These are phyloP conservation scores for Coniferiporia weirii DNA, from an alignment of 1,284 basidiomycete genomes.

Conservation along the genomic window DNA sequence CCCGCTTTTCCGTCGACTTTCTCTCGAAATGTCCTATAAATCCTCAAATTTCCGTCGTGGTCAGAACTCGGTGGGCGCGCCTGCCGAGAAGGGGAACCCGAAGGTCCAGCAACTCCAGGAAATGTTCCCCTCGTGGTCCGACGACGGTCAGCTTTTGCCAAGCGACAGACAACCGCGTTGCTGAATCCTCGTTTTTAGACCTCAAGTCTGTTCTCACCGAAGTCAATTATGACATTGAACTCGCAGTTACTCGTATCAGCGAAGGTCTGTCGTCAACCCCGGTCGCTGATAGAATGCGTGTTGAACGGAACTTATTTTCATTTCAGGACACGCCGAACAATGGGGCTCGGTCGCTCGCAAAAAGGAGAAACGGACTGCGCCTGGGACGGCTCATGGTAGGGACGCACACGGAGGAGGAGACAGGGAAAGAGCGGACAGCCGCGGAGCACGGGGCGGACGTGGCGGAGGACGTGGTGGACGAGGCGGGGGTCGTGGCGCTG, in stretches of 20 bases:
- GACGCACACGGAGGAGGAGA: slow-evolving; percentile 22
- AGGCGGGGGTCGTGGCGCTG: slow-evolving; percentile 46
- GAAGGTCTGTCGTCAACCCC: slow-evolving; percentile 53
- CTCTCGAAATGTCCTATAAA: slow-evolving; percentile 16
- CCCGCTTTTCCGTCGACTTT: not conserved
- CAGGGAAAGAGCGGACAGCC: slow-evolving; percentile 50
- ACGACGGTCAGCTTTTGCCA: slow-evolving; percentile 52
- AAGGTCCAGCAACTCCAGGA: slow-evolving; percentile 67
- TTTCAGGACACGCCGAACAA: slow-evolving; percentile 69
- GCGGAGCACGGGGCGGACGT: slow-evolving; percentile 59
- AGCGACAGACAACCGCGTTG: slow-evolving; percentile 23
- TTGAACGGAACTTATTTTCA: slow-evolving; percentile 17
- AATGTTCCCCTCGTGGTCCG: slow-evolving; percentile 72
- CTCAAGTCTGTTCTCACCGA: slow-evolving; percentile 72
- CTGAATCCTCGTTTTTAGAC: slow-evolving; percentile 41
- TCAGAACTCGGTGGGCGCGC: not conserved
- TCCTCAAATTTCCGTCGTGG: slow-evolving; percentile 14
- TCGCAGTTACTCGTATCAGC: slow-evolving; percentile 71
- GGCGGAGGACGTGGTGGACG: slow-evolving; percentile 44
- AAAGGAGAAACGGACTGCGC: slow-evolving; percentile 71
- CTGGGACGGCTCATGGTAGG: slow-evolving; percentile 28
- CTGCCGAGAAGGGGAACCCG: slow-evolving; percentile 38
- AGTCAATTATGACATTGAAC: slow-evolving; percentile 66
- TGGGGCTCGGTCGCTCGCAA: slow-evolving; percentile 86
- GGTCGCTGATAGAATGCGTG: slow-evolving; percentile 16